Evolutionary conservation across 2,329 filamentous ascomycete genomes (phyloP), one percentile per base, ranked within the genome.

Genomic region (Pseudocercospora vitis): DNA sequence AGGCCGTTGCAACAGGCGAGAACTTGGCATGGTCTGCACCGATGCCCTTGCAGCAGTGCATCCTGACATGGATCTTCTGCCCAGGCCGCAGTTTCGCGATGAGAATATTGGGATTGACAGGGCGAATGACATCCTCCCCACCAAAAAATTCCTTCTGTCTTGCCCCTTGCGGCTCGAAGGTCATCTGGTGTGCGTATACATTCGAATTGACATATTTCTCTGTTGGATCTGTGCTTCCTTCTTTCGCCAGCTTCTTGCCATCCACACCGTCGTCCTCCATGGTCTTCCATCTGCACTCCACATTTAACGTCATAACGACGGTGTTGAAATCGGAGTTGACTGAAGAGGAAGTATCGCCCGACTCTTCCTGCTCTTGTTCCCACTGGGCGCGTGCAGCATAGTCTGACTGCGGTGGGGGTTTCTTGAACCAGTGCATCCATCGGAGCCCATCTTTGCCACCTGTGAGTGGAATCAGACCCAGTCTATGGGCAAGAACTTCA

Each of bases 21-120:
- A 94, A 99, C 74, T 99, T 99, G 64, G 94, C 87, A 72, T 99
- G 94, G 73, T 99, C 94, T 60, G 87, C 84, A 44, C 94, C 94
- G 62, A 95, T 85, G 56, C 95, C 94, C 76, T 96, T 95, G 75
- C 95, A 85, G 76, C 92, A 94, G 77, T 97, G 91, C 81, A 95
- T 87, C 62, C 88, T 85, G 57, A 96, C 78, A 67, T 89, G 81
- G 66, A 99, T 89, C 64, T 84, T 82, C 78, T 99, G 95, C 3
- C 88, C 88, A 0, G 95, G 94, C 23, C 94, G 85, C 73, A 99
- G 77, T 78, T 99, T 99, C 56, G 91, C 91, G 69, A 99, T 85
- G 52, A 99, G 77, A 58, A 99, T 96, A 68, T 96, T 88, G 1
- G 92, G 92, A 74, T 97, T 90, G 33, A 89, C 85, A 19, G 92